Evolutionary conservation across 140 eudicot genomes (phyloP).

Genomic region (Oenanthe javanica): DNA sequence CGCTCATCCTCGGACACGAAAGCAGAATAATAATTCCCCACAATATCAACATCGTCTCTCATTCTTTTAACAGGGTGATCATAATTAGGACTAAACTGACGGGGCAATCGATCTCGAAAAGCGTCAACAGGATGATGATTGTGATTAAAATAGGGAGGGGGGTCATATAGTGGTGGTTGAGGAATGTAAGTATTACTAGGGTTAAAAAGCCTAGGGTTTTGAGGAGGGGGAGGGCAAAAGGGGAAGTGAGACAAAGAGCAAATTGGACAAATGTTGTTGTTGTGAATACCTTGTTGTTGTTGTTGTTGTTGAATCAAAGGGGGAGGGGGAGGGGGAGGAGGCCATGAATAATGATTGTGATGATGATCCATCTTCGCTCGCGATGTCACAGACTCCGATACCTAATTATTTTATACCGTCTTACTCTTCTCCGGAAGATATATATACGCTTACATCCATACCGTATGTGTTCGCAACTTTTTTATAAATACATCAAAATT

Average conservation of each 20-base stretch:
- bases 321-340: background rate
- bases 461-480: too few species aligned
- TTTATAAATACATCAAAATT: too few species aligned
- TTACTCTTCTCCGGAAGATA: too few species aligned
- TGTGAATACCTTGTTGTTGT: background rate
- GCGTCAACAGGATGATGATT: slow-evolving; percentile 22
- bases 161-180: background rate
- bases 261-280: background rate
- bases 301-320: background rate
- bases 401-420: background rate
- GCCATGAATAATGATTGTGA: background rate
- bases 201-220: background rate
- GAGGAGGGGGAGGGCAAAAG: slow-evolving; percentile 3
- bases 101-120: slow-evolving; percentile 12
- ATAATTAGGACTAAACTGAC: slow-evolving; percentile 25
- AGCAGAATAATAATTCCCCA: slow-evolving; percentile 2
- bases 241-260: slow-evolving; percentile 10
- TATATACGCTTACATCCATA: too few species aligned
- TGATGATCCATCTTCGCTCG: background rate
- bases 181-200: background rate
- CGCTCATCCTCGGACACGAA: slow-evolving; percentile 40
- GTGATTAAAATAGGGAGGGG: slow-evolving; percentile 10
- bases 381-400: background rate
- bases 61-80: slow-evolving; percentile 38
- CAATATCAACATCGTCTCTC: slow-evolving; percentile 28